These are phyloP conservation scores for Paecilomyces variotii DNA, from an alignment of 2,329 filamentous ascomycete genomes.

Conservation along the genomic window DNA sequence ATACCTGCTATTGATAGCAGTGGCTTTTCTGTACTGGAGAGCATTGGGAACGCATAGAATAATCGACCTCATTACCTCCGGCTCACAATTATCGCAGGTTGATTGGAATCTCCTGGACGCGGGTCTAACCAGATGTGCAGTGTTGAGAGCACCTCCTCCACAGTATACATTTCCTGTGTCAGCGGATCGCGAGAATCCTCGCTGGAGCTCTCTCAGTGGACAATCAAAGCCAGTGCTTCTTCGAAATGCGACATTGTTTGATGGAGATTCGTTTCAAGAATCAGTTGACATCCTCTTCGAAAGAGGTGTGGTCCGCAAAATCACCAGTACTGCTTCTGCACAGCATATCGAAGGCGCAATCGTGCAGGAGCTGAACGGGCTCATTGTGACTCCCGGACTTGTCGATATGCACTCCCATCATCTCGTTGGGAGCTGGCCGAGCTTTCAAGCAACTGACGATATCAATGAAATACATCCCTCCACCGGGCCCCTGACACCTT, in stretches of 20 bases:
- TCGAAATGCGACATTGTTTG: constrained; percentile 37
- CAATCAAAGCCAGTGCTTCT: constrained; percentile 31
- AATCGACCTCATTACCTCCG: constrained; percentile 4
- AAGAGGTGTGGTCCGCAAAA: constrained; percentile 38
- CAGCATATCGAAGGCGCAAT: constrained; percentile 1
- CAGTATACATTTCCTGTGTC: constrained; percentile 11
- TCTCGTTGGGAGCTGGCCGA: constrained; percentile 52
- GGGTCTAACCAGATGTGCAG: constrained; percentile 17
- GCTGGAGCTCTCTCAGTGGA: constrained; percentile 34
- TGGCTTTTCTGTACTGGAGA: neutral
- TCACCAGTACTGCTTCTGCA: neutral
- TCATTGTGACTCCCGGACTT: constrained; percentile 57
- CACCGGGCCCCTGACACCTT: constrained; percentile 49
- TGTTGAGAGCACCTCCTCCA: constrained; percentile 13
- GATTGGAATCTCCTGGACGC: constrained; percentile 7
- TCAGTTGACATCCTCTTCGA: constrained; percentile 32
- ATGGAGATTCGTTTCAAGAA: constrained; percentile 29
- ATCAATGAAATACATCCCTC: constrained; percentile 57
- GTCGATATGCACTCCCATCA: constrained; percentile 67
- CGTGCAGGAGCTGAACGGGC: constrained; percentile 33
- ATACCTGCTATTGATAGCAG: neutral
- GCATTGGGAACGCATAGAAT: neutral
- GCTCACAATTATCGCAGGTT: constrained; percentile 3
- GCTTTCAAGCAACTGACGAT: constrained; percentile 48
- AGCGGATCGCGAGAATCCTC: constrained; percentile 25